Percentiles rank a stretch among this genome's conserved stretches.
These are phyloP conservation scores for Russula lepida DNA, from an alignment of 768 basidiomycete genomes.

Conservation along the genomic window DNA sequence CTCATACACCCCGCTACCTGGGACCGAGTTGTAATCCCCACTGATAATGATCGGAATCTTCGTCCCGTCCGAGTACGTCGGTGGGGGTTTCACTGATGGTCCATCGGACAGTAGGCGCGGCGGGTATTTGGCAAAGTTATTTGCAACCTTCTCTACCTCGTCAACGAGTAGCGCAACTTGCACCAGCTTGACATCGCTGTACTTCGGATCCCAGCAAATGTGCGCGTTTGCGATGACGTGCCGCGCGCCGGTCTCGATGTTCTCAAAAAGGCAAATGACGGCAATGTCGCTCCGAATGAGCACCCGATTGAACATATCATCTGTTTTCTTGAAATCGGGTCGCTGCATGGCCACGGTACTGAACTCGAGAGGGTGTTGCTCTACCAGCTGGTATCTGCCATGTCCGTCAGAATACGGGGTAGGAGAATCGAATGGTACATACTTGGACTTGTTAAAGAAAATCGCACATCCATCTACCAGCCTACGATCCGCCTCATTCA, in stretches of 20 bases:
- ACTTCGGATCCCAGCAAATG: conserved; percentile 87
- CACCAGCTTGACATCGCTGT: conserved; percentile 94
- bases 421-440: conserved; percentile 28
- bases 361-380: conserved; percentile 91
- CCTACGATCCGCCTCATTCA: conserved; percentile 78
- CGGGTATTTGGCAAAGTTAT: conserved; percentile 78
- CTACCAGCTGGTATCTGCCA: conserved; percentile 80
- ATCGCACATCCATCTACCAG: conserved; percentile 94
- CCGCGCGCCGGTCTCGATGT: conserved; percentile 76
- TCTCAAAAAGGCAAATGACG: conserved; percentile 79
- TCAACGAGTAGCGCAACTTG: conserved; percentile 90
- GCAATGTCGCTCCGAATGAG: conserved; percentile 92
- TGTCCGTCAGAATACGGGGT: neutral
- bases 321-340: conserved; percentile 91
- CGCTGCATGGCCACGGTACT: conserved; percentile 87
- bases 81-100: conserved; percentile 46
- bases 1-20: conserved; percentile 84
- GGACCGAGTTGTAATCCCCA: conserved; percentile 94
- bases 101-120: conserved; percentile 39
- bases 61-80: conserved; percentile 69
- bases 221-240: conserved; percentile 87
- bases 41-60: conserved; percentile 89
- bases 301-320: conserved; percentile 99
- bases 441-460: conserved; percentile 89
- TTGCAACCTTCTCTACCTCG: conserved; percentile 84